Base-by-base conservation (phyloP, 2,329 filamentous ascomycete genomes). In the Penicillium sp. region DNA sequence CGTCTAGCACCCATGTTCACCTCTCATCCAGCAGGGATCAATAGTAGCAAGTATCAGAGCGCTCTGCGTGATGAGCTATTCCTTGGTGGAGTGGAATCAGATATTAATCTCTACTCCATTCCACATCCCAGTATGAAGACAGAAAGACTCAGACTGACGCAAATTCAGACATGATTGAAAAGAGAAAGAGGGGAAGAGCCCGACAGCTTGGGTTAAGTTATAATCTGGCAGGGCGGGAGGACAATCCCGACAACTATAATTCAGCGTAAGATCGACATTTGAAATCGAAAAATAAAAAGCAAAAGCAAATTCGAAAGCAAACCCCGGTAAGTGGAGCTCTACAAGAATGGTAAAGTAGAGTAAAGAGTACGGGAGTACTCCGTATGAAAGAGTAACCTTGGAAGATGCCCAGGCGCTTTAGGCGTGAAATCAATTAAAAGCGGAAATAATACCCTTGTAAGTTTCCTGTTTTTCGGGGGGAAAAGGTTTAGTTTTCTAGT, bases 131-230 rank as follows among this genome's bases (percentile, higher is more conserved):
- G 53, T 35, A 49, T 50, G n/a, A 48, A 53, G 49, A 49, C 14
- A 16, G 13, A 20, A 52, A 24, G 34, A 32, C 10, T 54, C 32
- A 57, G 26, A 53, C 43, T n/a, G 49, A 49, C 18, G 29, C 32
- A 37, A 50, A 50, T 7, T 8, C 29, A 37, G 34, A 45, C 46
- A 58, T 56, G 13, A n/a, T 31, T 46, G 18, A 39, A 39, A 26
- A 42, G 49, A 18, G 49, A 22, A 49, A 8, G 20, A 38, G 6
- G n/a, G n/a, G 55, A 47, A 40, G 62, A 69, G 66, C 69, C 71
- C 71, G 69, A 69, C 67, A 71, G 66, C 61, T 63, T 69, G 71
- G 71, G 66, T 72, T 70, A 71, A 69, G 71, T 71, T 72, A 66
- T 60, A 64, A 62, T 69, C 67, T 68, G 69, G 69, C 65, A 67